Base-by-base conservation (phyloP, 805 yeast species). In the Pachysolen tannophilus region DNA sequence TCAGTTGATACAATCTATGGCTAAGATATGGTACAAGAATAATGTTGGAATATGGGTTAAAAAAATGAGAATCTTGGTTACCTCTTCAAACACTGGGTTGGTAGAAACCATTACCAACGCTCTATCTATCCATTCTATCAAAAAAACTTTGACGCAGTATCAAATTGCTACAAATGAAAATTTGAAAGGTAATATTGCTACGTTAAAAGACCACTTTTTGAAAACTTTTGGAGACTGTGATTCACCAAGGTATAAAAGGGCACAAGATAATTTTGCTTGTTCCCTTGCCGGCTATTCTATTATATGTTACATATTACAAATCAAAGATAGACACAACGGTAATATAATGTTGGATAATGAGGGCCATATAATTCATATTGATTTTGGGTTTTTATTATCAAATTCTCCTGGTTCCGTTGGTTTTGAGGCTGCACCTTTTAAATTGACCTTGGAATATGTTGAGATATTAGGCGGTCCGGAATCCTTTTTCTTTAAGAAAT, bases 401-500 rank as follows among this genome's bases (percentile, higher is more conserved):
- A 90, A 92, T 52, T 81, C 97, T 0, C 99, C 99, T 0, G 98
- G 98, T 3, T 82, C 95, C 32, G 87, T 92, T 37, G 96, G 97
- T 0, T 88, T 92, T 55, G 99, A 92, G 53, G 94, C 96, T 2
- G 96, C 97, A 1, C 97, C 98, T 1, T 92, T 92, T 67, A 92
- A 92, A 54, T 65, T 92, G 13, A 86, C 97, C 0, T 67, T 68
- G 40, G 99, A 92, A 49, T 92, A 92, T 47, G 75, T 90, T 16
- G 97, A 88, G 21, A 56, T 92, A 4, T 55, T 92, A 45, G 98
- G 94, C 8, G 97, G 97, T 0, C 37, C 67, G 0, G 78, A 75
- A 2, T 73, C 86, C 14, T 70, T 64, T 16, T 60, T 70, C 34
- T 92, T 74, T 58, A 52, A 60, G 26, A 65, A 66, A 35, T 92